Base-by-base conservation (phyloP, 2,329 filamentous ascomycete genomes). In the Nothopassalora personata region DNA sequence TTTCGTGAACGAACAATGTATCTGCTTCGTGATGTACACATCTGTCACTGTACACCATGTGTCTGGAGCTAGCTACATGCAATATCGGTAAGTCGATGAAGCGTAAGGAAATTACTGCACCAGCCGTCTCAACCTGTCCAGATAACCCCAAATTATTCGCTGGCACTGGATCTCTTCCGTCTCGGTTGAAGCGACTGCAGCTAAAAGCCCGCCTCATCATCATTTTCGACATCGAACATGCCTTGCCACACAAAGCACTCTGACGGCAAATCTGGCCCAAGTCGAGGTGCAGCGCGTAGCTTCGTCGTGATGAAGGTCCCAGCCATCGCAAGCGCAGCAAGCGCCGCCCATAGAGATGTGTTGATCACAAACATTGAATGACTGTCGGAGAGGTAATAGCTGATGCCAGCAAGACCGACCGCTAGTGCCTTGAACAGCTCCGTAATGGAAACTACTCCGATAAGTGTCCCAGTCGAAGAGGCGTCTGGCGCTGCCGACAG, bases 401-500 rank as follows among this genome's bases (percentile, higher is more conserved):
- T 76, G 10, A 76, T 72, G 5, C 77, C 77, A 27, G 72, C 75
- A 19, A 77, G 74, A 1, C 76, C 76, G 1, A 79, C 77, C 6
- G 77, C 77, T 28, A 80, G 73, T 11, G 76, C 77, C 57, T 76
- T 77, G 69, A 79, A 79, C 5, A 79, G 69, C 56, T 72, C 76
- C 19, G 77, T 75, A 4, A 78, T 70, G 58, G 78, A 77, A 67
- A 79, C 74, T 66, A 80, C 72, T n/a, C 78, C 78, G 49, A 79
- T 74, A 5, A 79, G 73, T 18, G 77, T 78, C 43, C 77, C 78
- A 5, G 77, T 74, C 0, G 75, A 77, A 53, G 74, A 76, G 5
- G 77, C 76, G 58, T 80, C 77, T 0, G 78, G 77, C 5, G 77
- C 76, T 1, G 77, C 77, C 63, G 78, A 79, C 57, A 79, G 73